Percentiles rank a stretch among this genome's conserved stretches.
These are phyloP conservation scores for Fusarium floridanum DNA, from an alignment of 2,329 filamentous ascomycete genomes.

Conservation along the genomic window DNA sequence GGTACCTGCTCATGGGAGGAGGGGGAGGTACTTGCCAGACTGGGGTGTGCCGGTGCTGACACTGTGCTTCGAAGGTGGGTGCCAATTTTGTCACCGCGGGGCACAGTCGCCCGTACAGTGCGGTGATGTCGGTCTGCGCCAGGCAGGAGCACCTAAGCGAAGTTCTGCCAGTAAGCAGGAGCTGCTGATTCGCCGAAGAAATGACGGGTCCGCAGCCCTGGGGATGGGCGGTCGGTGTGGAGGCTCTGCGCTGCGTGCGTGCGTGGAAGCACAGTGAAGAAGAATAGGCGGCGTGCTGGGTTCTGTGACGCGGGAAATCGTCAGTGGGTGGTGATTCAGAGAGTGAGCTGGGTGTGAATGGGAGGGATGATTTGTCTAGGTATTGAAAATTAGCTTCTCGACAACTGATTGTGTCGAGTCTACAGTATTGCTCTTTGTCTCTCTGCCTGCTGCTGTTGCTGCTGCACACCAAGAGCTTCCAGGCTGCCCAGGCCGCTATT, in stretches of 20 bases:
- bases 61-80: conserved; percentile 28
- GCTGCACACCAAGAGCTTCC: background rate
- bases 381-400: background rate
- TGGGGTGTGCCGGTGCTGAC: conserved; percentile 5
- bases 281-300: background rate
- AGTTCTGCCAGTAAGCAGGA: conserved; percentile 20
- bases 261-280: conserved; percentile 13
- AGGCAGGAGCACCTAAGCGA: conserved; percentile 29
- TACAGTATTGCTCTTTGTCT: background rate
- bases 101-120: conserved; percentile 33
- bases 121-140: background rate
- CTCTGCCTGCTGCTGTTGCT: background rate
- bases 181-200: conserved; percentile 3
- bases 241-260: conserved; percentile 8
- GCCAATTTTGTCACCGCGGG: conserved; percentile 33
- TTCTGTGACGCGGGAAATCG: conserved; percentile 8
- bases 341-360: background rate
- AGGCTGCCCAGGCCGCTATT: background rate
- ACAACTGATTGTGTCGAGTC: background rate
- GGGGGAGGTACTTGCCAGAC: conserved; percentile 17
- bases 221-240: conserved; percentile 24
- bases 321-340: conserved; percentile 27
- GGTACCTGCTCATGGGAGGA: conserved; percentile 12
- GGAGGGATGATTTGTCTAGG: background rate
- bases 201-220: background rate